Evolutionary conservation across 2,329 filamentous ascomycete species (phyloP).

Genomic region (Cladosporium sp.): DNA sequence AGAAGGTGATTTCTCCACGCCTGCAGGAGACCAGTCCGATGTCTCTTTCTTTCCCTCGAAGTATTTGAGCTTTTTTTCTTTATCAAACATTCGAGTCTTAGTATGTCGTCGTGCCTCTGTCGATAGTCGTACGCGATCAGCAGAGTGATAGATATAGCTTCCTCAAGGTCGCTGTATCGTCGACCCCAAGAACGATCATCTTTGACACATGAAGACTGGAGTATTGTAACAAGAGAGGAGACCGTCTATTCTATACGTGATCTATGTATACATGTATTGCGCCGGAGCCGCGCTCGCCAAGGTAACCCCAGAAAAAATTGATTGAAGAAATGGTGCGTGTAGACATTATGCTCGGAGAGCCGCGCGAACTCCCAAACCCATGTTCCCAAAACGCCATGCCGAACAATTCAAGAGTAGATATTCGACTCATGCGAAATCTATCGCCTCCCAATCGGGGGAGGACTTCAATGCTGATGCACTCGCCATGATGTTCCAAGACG

Average conservation of each 20-base stretch:
- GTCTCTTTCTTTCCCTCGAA: too few species aligned
- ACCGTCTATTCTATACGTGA: neutral
- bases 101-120: neutral
- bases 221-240: neutral
- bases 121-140: neutral
- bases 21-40: too few species aligned
- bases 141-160: neutral
- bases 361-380: neutral
- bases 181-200: neutral
- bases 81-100: too few species aligned
- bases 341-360: constrained; percentile 1
- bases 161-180: neutral
- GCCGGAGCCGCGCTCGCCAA: neutral
- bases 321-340: constrained; percentile 4
- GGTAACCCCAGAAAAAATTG: neutral
- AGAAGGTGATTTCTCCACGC: neutral
- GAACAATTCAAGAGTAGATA: neutral
- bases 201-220: neutral
- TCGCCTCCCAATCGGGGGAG: neutral
- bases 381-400: neutral
- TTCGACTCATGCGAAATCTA: neutral
- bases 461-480: neutral
- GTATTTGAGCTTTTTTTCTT: too few species aligned
- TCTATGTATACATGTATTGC: neutral
- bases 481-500: neutral